Evolutionary conservation across 306 rosid genomes (phyloP).

Genomic region (Rubus idaeus): DNA sequence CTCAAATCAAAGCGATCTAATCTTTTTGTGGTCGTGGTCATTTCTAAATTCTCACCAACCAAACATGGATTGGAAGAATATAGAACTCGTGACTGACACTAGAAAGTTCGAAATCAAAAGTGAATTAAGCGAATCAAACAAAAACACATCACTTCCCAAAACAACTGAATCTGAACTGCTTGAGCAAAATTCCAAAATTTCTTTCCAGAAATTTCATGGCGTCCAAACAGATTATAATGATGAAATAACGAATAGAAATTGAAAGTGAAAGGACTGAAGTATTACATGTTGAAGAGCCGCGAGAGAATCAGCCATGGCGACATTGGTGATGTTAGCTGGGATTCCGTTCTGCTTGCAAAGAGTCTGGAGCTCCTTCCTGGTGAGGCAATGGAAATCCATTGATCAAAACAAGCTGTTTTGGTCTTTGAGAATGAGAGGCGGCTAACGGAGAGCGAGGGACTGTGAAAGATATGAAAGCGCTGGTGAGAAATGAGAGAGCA

Average conservation of each 20-base stretch:
- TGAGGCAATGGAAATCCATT: constrained; percentile 78
- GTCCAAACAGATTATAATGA: not conserved
- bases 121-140: not conserved
- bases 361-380: constrained; percentile 77
- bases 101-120: not conserved
- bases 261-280: not conserved
- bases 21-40: not conserved
- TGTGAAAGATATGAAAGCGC: not conserved
- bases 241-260: not conserved
- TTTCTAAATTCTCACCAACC: not conserved
- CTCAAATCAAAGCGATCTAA: not conserved
- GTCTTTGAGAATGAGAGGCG: constrained; percentile 10
- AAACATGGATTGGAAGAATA: not conserved
- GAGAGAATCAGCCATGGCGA: constrained; percentile 88
- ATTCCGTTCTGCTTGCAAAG: constrained; percentile 93
- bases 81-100: not conserved
- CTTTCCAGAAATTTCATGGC: not conserved
- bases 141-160: not conserved
- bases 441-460: not conserved
- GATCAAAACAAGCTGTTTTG: constrained; percentile 56
- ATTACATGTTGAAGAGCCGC: constrained; percentile 55
- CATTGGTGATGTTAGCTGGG: constrained; percentile 78
- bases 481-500: constrained; percentile 16
- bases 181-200: too few relatives aligned
- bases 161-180: not conserved